These are phyloP conservation scores for Fomitopsis pinicola DNA, from an alignment of 1,284 basidiomycete genomes.

Conservation along the genomic window DNA sequence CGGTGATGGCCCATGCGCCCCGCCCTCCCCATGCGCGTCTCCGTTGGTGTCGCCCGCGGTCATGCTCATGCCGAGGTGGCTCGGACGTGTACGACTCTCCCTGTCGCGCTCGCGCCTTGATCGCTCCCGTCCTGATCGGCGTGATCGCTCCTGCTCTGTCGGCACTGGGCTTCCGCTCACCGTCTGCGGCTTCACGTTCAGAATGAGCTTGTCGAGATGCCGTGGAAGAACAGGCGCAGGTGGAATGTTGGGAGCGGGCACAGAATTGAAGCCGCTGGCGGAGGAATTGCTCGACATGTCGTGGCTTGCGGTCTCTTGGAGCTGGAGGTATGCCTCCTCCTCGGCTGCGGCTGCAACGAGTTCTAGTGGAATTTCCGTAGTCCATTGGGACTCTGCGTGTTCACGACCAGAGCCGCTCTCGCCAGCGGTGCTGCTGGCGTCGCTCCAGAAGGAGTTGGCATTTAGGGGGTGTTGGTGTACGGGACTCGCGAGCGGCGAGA, in stretches of 20 bases:
- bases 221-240: constrained; percentile 85
- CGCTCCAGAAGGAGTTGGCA: constrained; percentile 47
- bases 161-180: constrained; percentile 16
- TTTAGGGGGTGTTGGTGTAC: constrained; percentile 18
- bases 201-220: constrained; percentile 91
- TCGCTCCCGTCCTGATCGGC: constrained; percentile 10
- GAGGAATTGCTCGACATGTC: constrained; percentile 20
- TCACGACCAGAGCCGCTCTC: constrained; percentile 14
- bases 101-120: constrained; percentile 15
- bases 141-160: constrained; percentile 14
- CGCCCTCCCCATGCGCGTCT: constrained; percentile 1
- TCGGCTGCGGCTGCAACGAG: constrained; percentile 78
- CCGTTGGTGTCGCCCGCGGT: constrained; percentile 6
- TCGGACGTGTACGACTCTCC: constrained; percentile 19
- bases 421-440: constrained; percentile 36
- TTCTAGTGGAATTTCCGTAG: constrained; percentile 67
- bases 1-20: constrained; percentile 11
- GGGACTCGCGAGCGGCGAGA: constrained; percentile 19
- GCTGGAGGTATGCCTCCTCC: constrained; percentile 73
- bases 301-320: constrained; percentile 24
- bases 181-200: constrained; percentile 54
- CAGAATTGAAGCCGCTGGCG: constrained; percentile 11
- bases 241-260: constrained; percentile 72
- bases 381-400: constrained; percentile 54
- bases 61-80: constrained; percentile 24